A percentile compares a stretch with the other conserved stretches of the same genome.
Conservation (phyloP, 257 asterid genomes). For the Eustoma russellianum region DNA sequence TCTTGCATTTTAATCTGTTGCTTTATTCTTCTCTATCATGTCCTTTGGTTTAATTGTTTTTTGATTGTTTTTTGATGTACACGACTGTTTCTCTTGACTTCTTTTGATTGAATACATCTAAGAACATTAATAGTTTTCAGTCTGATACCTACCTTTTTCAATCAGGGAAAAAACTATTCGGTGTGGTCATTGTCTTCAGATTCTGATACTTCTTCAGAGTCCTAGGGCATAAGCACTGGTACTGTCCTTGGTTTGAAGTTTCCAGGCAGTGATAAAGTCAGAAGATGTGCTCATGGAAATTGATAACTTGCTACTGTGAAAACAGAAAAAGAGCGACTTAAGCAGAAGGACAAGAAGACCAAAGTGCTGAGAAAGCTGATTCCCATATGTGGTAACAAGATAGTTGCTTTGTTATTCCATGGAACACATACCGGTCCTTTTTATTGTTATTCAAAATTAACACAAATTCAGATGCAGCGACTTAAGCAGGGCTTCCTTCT, state of each 20-base stretch:
- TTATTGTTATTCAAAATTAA: not conserved
- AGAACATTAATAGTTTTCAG: too few species aligned
- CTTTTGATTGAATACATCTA: too few species aligned
- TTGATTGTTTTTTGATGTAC: too few species aligned
- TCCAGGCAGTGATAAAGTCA: slow-evolving; percentile 14
- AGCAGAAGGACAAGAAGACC: slow-evolving; percentile 25
- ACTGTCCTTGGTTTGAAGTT: slow-evolving; percentile 15
- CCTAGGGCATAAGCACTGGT: slow-evolving; percentile 21
- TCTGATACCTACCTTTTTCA: slow-evolving; percentile 6
- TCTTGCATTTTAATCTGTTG: too few species aligned
- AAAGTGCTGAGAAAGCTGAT: slow-evolving; percentile 16
- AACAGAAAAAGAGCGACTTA: slow-evolving; percentile 31
- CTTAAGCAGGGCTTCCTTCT: slow-evolving; percentile 7
- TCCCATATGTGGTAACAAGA: slow-evolving; percentile 28
- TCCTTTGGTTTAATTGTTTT: too few species aligned
- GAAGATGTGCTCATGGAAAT: slow-evolving; percentile 10
- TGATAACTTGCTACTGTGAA: slow-evolving; percentile 28
- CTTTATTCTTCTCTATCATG: too few species aligned
- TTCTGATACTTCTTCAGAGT: slow-evolving; percentile 52
- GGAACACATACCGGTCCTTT: too few species aligned
- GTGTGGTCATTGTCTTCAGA: slow-evolving; percentile 62
- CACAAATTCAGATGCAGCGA: slow-evolving; percentile 9
- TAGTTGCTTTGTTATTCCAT: not conserved
- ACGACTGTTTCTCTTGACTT: too few species aligned
- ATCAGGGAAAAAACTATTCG: slow-evolving; percentile 37